Percentiles rank a stretch among this genome's conserved stretches.
phyloP scores from a whole-genome alignment of 139 green algal species.

The Picochlorum sp. region DNA sequence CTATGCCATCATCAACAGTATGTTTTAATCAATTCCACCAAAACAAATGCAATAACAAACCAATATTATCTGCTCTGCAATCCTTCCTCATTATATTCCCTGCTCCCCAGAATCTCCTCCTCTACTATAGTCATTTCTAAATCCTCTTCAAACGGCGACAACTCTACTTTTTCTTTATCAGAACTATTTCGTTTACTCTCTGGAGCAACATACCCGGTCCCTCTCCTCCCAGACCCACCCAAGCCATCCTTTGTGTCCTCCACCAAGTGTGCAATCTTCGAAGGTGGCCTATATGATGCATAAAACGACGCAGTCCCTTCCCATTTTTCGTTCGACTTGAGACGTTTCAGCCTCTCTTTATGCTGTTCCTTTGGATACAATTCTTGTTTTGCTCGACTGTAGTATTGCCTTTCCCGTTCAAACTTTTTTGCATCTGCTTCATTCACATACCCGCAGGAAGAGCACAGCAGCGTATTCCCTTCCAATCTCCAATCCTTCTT shows the following conservation, averaged over 20 bases:
- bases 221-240: neutral
- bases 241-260: no score
- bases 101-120: neutral
- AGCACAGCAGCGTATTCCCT: neutral
- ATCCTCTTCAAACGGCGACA: neutral
- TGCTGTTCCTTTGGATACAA: neutral
- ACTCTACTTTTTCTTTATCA: neutral
- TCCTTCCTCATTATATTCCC: neutral
- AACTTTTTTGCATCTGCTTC: neutral
- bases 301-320: constrained; percentile 10
- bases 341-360: neutral
- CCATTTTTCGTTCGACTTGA: constrained; percentile 14
- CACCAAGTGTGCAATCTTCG: neutral
- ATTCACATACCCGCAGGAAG: neutral
- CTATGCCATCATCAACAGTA: neutral
- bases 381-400: constrained; percentile 4
- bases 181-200: no score
- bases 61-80: neutral
- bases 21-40: neutral
- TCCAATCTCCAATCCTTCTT: neutral
- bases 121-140: neutral
- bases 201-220: no score
- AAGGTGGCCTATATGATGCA: neutral
- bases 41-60: neutral
- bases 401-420: constrained; percentile 10